Conservation (phyloP, 441 rosid genomes). For the Aquilaria agallochum region DNA sequence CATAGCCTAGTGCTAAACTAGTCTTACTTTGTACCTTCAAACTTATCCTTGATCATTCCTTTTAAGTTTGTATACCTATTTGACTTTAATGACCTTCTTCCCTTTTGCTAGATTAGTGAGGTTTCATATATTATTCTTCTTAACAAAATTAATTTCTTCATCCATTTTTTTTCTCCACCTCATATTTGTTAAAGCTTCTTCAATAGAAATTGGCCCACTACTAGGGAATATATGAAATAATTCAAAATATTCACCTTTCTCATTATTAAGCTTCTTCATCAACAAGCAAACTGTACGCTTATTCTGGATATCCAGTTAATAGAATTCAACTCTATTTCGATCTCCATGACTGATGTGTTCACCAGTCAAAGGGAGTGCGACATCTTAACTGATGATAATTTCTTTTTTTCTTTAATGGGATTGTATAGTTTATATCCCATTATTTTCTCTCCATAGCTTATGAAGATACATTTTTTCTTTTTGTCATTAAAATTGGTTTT, state of each 20-base stretch:
- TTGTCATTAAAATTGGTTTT: neutral
- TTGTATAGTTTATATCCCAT: neutral
- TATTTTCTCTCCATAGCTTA: neutral
- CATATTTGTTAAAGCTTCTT: neutral
- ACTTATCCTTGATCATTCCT: neutral
- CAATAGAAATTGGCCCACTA: neutral
- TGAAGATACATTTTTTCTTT: too few relatives aligned
- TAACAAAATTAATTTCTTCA: too few relatives aligned
- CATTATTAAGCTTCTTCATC: neutral
- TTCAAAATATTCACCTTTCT: too few relatives aligned
- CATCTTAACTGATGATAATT: neutral
- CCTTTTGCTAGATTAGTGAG: neutral
- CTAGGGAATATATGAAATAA: neutral
- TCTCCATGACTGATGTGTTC: too few relatives aligned
- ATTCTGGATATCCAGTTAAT: too few relatives aligned
- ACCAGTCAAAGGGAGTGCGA: too few relatives aligned
- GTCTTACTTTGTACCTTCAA: neutral
- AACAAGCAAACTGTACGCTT: too few relatives aligned
- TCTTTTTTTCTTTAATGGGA: neutral
- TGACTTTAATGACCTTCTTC: neutral
- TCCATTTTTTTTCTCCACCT: neutral
- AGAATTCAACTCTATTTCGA: too few relatives aligned
- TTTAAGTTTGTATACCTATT: neutral
- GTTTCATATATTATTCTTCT: too few relatives aligned
- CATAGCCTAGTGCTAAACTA: neutral